phyloP scores from a whole-genome alignment of 768 basidiomycete genomes.

The button mushroom (Agaricus bisporus) region DNA sequence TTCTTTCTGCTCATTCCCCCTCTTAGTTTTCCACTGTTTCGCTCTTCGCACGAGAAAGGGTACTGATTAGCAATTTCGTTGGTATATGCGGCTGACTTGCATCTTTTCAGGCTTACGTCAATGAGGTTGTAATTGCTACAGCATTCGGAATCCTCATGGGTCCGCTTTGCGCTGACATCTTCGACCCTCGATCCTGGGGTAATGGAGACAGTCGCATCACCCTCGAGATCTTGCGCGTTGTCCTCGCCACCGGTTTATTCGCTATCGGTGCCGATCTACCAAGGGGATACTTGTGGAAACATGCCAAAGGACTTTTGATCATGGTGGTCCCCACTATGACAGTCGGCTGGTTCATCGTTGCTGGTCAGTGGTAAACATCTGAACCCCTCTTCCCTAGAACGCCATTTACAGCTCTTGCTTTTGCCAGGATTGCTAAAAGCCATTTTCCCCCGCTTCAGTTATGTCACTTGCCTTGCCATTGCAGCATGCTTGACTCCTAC shows the following conservation, averaged over 20 bases:
- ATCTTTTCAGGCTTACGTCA: constrained; percentile 63
- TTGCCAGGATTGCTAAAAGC: constrained; percentile 53
- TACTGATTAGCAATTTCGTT: constrained; percentile 19
- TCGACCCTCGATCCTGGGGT: constrained; percentile 77
- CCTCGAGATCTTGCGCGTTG: constrained; percentile 74
- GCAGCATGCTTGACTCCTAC: constrained; percentile 91
- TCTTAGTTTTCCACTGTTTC: constrained; percentile 81
- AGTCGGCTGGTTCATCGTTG: constrained; percentile 75
- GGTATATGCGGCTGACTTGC: background rate
- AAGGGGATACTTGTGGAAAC: constrained; percentile 72
- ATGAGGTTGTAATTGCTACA: constrained; percentile 91
- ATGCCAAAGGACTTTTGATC: constrained; percentile 61
- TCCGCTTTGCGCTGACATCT: constrained; percentile 63
- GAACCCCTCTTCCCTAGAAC: background rate
- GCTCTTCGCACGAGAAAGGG: constrained; percentile 77
- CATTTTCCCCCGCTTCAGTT: constrained; percentile 67
- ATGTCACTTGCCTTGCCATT: constrained; percentile 75
- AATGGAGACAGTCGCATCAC: constrained; percentile 54
- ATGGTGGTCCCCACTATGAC: constrained; percentile 85
- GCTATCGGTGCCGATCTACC: constrained; percentile 95
- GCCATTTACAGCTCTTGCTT: background rate
- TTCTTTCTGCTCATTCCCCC: background rate
- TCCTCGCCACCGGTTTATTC: constrained; percentile 89
- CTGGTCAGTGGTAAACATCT: constrained; percentile 35
- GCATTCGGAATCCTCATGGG: constrained; percentile 61